phyloP scores from a whole-genome alignment of 768 basidiomycete species.

The Serendipita indica region DNA sequence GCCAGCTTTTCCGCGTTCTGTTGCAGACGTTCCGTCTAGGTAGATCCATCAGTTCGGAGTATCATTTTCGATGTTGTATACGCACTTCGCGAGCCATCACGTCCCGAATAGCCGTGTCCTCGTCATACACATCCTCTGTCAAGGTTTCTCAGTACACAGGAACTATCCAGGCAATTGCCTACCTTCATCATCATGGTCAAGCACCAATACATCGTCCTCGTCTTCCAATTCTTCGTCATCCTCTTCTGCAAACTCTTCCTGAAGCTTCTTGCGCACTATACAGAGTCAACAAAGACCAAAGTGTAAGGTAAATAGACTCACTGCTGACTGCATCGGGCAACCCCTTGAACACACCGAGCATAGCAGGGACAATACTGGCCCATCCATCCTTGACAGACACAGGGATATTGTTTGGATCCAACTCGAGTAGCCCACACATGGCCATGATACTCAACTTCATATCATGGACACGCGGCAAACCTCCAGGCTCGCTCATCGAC shows the following conservation, averaged over 20 bases:
- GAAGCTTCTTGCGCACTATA: conserved; percentile 45
- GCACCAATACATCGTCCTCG: conserved; percentile 25
- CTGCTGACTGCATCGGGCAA: conserved; percentile 64
- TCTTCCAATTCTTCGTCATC: conserved; percentile 27
- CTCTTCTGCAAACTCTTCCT: conserved; percentile 31
- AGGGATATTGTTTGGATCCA: conserved; percentile 43
- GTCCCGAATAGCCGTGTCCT: conserved; percentile 42
- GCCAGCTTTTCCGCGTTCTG: conserved; percentile 37
- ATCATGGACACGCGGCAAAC: conserved; percentile 75
- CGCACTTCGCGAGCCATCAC: conserved; percentile 9
- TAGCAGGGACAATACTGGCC: conserved; percentile 57
- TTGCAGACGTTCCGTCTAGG: conserved; percentile 57
- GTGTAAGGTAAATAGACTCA: conserved; percentile 21
- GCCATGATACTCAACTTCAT: conserved; percentile 72
- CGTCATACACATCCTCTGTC: conserved; percentile 67
- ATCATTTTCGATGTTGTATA: background rate
- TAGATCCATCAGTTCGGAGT: background rate
- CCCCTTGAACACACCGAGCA: conserved; percentile 59
- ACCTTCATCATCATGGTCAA: conserved; percentile 41
- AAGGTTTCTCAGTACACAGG: background rate
- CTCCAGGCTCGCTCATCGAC: conserved; percentile 39
- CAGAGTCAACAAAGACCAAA: background rate
- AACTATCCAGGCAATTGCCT: conserved; percentile 23
- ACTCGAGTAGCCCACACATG: conserved; percentile 60
- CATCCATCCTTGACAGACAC: conserved; percentile 51